Evolutionary conservation across 768 basidiomycete species (phyloP).

Genomic region (Mycena olivaceomarginata): DNA sequence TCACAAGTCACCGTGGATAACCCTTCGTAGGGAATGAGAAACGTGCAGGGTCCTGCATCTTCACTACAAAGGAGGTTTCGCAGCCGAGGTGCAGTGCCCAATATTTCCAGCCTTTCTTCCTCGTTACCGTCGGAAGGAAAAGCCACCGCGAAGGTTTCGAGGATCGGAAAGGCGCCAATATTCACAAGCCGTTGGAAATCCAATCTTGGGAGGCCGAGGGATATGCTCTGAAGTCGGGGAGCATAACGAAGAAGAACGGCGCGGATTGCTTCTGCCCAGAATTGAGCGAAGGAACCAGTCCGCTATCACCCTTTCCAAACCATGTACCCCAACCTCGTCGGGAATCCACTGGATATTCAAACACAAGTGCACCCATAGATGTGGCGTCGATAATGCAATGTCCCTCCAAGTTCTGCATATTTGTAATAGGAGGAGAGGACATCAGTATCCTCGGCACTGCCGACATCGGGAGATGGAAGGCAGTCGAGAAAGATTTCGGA

Average conservation of each 20-base stretch:
- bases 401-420: too few relatives aligned
- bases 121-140: too few relatives aligned
- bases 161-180: too few relatives aligned
- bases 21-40: neutral
- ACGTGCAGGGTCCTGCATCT: neutral
- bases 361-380: neutral
- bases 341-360: neutral
- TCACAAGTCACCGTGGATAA: conserved; percentile 1
- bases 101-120: neutral
- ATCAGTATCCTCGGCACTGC: too few relatives aligned
- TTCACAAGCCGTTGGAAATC: neutral
- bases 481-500: too few relatives aligned
- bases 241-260: neutral
- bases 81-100: neutral
- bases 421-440: too few relatives aligned
- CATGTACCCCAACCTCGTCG: neutral
- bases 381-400: too few relatives aligned
- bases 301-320: neutral
- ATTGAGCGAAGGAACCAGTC: conserved; percentile 10
- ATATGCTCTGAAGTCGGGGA: conserved; percentile 1
- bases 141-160: neutral
- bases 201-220: too few relatives aligned
- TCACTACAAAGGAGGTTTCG: neutral
- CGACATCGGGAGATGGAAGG: too few relatives aligned
- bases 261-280: neutral